Evolutionary conservation across 148 eudicot species (phyloP), one percentile per base, ranked within the genome.

Genomic region (Vaccinium myrtillus): DNA sequence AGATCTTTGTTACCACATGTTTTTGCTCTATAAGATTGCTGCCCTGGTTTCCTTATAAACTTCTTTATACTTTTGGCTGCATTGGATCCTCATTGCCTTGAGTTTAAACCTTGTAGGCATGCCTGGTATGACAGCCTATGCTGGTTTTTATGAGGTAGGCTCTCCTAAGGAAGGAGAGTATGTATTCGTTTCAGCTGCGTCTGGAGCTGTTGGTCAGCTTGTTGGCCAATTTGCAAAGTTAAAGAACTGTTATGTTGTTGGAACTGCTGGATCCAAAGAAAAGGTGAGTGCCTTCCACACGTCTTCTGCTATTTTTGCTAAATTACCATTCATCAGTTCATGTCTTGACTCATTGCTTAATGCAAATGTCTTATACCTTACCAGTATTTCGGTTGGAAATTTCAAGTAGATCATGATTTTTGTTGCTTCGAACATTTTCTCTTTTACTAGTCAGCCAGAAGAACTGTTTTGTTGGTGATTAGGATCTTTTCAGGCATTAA

Each of bases 221-320:
- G 73, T 67, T 67, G 73, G 73, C 73, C 73, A 67, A 27, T 25
- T 67, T 67, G 73, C 73, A 1, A 67, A 67, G 73, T 67, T 67
- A 67, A 67, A 67, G 32, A 11, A 11, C 73, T 67, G 73, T 67
- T 67, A 67, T 25, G 73, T 67, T 11, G 73, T 67, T 25, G 73
- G 73, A 67, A 67, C 32, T 67, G 73, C 73, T 67, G 73, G 73
- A 67, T 67, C 73, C 73, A 67, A 67, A 25, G 73, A 67, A 67
- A 67, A 67, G 73, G 73, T 25, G 73, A 67, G 25, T 25, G 73
- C 14, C 36, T 67, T 67, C 10, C 73, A 67, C 15, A 63, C 23
- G 36, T 10, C 14, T 67, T 63, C 30, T 63, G 30, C 13, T 67
- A 25, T 25, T 67, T 67, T 23, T 67, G 14, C 23, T 12, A 67